Base-by-base conservation (phyloP, 352 stramenopile species). In the Phytophthora europaea region DNA sequence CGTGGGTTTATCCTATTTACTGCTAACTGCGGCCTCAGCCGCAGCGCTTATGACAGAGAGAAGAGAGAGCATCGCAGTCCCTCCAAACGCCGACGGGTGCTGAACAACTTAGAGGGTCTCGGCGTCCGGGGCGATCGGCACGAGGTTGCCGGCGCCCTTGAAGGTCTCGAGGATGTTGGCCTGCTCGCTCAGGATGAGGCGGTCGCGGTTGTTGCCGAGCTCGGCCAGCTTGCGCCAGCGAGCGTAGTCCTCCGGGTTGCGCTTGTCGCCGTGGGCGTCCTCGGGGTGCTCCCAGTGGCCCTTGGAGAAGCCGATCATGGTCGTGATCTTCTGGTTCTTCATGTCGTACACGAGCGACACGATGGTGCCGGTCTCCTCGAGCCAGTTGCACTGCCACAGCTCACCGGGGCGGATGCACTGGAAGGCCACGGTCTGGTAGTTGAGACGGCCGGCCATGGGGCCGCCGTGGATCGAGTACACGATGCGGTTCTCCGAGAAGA, bases 331-430 rank as follows among this genome's bases (percentile, higher is more conserved):
- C 60, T 77, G 52, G 40, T 79, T 68, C 52, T 73, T 76, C 40
- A 88, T 86, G 61, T 88, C 81, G 61, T 84, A 88, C 53, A 88
- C 81, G 40, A 86, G 76, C 26, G 61, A 77, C 48, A 88, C 76
- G 61, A 88, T 81, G 36, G 81, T 88, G 57, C 81, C 81, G 15
- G 81, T 88, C 64, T 88, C 80, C 68, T 88, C 80, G 52, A 88
- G 80, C 80, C 80, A 88, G 79, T 85, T 88, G 78, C 80, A 88
- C 63, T 88, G 80, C 80, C 80, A 88, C 52, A 85, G 67, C 69
- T 88, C 80, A n/a, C 80, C 80, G 3, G 80, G 80, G 18, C 80
- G 80, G 67, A 87, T 87, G 67, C 80, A 87, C 75, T 87, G 80
- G 62, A 83, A 87, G 31, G 80, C 71, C 34, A 85, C 80, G 33